Percentiles rank a stretch among this genome's conserved stretches.
phyloP scores from a whole-genome alignment of 208 protist genomes.

The Acanthamoeba quina region DNA sequence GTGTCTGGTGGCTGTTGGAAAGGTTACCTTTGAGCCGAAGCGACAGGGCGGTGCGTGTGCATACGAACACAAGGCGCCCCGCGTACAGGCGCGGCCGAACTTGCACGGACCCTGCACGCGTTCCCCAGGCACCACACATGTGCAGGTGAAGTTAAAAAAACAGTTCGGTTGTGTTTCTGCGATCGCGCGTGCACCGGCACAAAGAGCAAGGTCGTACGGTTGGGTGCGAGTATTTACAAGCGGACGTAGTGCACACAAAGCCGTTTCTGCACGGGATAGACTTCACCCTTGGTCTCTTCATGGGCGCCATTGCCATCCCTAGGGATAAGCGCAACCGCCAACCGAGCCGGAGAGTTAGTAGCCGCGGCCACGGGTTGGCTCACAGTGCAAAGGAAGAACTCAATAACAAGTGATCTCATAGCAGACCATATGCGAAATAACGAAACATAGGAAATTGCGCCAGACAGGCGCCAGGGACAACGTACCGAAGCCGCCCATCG shows the following conservation, averaged over 20 bases:
- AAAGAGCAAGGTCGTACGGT: neutral
- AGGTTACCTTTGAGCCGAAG: conserved; percentile 18
- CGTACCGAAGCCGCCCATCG: conserved; percentile 22
- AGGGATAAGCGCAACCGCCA: too few relatives aligned
- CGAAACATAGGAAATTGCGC: too few relatives aligned
- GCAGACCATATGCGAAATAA: too few relatives aligned
- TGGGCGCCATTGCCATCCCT: neutral
- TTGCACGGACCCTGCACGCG: conserved; percentile 1
- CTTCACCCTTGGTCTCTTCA: conserved; percentile 13
- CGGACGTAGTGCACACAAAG: conserved; percentile 5
- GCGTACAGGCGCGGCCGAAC: neutral
- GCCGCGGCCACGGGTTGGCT: too few relatives aligned
- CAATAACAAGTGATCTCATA: too few relatives aligned
- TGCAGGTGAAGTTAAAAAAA: neutral
- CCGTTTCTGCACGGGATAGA: neutral
- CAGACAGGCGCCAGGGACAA: too few relatives aligned
- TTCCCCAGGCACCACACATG: too few relatives aligned
- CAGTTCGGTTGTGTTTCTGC: too few relatives aligned
- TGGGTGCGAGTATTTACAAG: conserved; percentile 32
- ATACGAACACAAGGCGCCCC: conserved; percentile 1
- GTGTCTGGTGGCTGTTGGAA: neutral
- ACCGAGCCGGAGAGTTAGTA: too few relatives aligned
- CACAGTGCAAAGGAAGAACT: too few relatives aligned
- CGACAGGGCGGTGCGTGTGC: conserved; percentile 24
- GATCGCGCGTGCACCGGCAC: too few relatives aligned